A percentile compares a stretch with the other conserved stretches of the same genome.
phyloP scores from a whole-genome alignment of 192 early-diverging fungal genomes.

The Lobosporangium transversale region DNA sequence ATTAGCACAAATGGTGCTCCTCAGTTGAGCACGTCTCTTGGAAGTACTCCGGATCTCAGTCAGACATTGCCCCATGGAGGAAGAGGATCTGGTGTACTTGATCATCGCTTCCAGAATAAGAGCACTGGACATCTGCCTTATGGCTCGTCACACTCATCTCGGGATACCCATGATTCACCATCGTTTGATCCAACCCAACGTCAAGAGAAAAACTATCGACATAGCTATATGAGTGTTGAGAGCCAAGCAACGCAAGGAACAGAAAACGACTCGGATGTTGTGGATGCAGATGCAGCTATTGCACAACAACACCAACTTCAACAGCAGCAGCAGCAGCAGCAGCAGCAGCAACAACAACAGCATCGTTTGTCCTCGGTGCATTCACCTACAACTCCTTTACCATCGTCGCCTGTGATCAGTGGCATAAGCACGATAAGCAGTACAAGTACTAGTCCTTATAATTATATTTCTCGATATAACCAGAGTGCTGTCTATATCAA shows the following conservation, averaged over 20 bases:
- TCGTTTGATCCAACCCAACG: conserved; percentile 24
- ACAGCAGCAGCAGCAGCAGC: conserved; percentile 29
- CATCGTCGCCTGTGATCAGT: conserved; percentile 33
- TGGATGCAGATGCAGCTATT: conserved; percentile 6
- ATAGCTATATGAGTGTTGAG: conserved; percentile 43
- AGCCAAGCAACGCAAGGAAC: conserved; percentile 45
- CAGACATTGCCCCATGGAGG: conserved; percentile 1
- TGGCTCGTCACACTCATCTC: conserved; percentile 1
- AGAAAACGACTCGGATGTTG: conserved; percentile 18
- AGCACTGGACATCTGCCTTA: conserved; percentile 45
- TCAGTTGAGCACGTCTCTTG: neutral
- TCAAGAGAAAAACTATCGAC: conserved; percentile 24
- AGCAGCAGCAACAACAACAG: conserved; percentile 30
- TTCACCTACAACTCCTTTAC: conserved; percentile 44
- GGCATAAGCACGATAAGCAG: too few species aligned
- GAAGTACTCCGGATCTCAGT: conserved; percentile 11
- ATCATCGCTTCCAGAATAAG: conserved; percentile 37
- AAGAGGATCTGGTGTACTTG: conserved; percentile 13
- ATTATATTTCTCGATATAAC: conserved; percentile 18
- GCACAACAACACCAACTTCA: conserved; percentile 16
- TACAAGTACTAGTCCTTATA: too few species aligned
- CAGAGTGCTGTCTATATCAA: conserved; percentile 30
- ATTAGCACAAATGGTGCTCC: conserved; percentile 3
- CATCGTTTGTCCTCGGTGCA: conserved; percentile 42
- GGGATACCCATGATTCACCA: conserved; percentile 4